Evolutionary conservation across 192 early-diverging fungal species (phyloP).

Genomic region (Phycomyces blakesleeanus): DNA sequence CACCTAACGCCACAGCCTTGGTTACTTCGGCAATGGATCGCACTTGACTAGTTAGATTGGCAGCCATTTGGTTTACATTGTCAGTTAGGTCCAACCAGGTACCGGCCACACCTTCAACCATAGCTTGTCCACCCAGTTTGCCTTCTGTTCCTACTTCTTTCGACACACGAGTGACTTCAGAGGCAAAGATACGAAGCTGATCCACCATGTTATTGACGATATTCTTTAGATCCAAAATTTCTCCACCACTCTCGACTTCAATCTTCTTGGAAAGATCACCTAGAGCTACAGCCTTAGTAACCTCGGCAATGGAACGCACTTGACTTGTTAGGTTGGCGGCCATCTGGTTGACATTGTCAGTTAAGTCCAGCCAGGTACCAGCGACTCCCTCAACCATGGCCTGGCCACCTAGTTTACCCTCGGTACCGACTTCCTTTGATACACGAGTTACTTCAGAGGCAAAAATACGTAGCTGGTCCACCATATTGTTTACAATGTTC

Average conservation of each 20-base stretch:
- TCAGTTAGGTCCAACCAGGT: conserved; percentile 11
- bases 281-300: conserved; percentile 58
- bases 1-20: conserved; percentile 59
- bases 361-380: conserved; percentile 35
- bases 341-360: conserved; percentile 37
- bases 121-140: conserved; percentile 58
- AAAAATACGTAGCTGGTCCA: conserved; percentile 44
- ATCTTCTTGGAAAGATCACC: conserved; percentile 59
- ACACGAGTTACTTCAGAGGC: conserved; percentile 59
- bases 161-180: conserved; percentile 51
- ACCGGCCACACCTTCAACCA: conserved; percentile 11
- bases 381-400: conserved; percentile 50
- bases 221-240: conserved; percentile 38
- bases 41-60: conserved; percentile 46
- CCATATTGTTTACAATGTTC: conserved; percentile 61
- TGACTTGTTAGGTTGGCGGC: conserved; percentile 55
- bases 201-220: conserved; percentile 17
- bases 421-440: conserved; percentile 59
- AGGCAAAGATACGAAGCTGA: conserved; percentile 5
- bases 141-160: conserved; percentile 66
- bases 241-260: conserved; percentile 13
- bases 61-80: conserved; percentile 32
- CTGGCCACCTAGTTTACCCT: conserved; percentile 58
- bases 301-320: conserved; percentile 58
- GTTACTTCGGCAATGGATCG: conserved; percentile 59